Conservation (phyloP, 2,329 filamentous ascomycete genomes). For the Xylariaceae sp. region DNA sequence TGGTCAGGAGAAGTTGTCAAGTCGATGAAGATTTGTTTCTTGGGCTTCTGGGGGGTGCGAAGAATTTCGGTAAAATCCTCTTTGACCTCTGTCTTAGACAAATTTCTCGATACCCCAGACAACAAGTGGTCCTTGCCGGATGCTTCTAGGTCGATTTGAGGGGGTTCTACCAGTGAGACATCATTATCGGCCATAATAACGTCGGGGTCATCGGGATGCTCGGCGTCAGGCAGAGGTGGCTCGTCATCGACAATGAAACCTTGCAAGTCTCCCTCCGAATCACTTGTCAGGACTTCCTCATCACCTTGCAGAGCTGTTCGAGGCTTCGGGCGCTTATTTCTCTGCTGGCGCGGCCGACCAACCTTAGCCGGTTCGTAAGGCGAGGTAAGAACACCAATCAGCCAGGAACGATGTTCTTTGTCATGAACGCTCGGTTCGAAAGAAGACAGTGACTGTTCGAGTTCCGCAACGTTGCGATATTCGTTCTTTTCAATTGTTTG, state of each 20-base stretch:
- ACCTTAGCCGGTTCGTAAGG: slow-evolving; percentile 38
- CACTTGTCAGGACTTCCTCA: slow-evolving; percentile 49
- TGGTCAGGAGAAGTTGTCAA: slow-evolving; percentile 20
- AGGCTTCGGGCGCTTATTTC: slow-evolving; percentile 15
- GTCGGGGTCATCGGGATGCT: neutral
- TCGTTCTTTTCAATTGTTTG: slow-evolving; percentile 46
- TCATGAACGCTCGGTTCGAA: slow-evolving; percentile 63
- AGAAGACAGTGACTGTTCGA: slow-evolving; percentile 51
- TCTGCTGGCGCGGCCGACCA: slow-evolving; percentile 24
- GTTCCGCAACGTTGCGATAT: slow-evolving; percentile 48
- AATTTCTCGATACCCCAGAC: neutral
- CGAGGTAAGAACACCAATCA: slow-evolving; percentile 42
- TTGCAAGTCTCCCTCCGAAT: slow-evolving; percentile 42
- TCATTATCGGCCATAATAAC: neutral
- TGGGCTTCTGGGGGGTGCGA: slow-evolving; percentile 18
- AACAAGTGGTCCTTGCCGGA: neutral
- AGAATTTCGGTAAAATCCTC: neutral
- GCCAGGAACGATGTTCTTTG: slow-evolving; percentile 49
- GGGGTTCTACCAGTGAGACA: neutral
- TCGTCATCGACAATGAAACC: slow-evolving; percentile 47
- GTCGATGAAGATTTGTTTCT: slow-evolving; percentile 17
- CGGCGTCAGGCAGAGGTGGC: neutral
- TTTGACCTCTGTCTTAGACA: neutral
- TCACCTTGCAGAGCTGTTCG: slow-evolving; percentile 32
- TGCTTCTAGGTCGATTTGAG: neutral